phyloP scores from a whole-genome alignment of 129 eudicot species.

The Apium graveolens region DNA sequence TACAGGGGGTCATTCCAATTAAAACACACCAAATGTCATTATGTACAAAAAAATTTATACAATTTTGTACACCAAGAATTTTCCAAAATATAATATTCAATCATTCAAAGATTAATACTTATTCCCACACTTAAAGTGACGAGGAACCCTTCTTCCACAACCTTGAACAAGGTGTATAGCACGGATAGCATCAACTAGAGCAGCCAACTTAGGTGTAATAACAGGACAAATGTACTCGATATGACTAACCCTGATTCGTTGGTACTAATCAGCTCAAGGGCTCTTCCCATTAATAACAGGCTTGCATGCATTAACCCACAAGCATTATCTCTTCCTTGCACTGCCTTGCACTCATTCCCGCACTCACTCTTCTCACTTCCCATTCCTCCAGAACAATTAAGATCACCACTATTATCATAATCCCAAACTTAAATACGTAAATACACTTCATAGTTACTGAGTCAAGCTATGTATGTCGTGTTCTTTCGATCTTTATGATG shows the following conservation, averaged over 20 bases:
- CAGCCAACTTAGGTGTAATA: conserved; percentile 33
- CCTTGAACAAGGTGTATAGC: conserved; percentile 29
- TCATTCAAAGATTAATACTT: too few species aligned
- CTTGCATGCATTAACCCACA: conserved; percentile 33
- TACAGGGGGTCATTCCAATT: too few species aligned
- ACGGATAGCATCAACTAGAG: conserved; percentile 23
- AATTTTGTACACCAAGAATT: too few species aligned
- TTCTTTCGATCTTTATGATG: too few species aligned
- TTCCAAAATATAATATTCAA: too few species aligned
- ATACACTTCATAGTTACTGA: too few species aligned
- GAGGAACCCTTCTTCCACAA: conserved; percentile 20
- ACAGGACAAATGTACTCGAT: conserved; percentile 40
- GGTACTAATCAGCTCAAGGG: conserved; percentile 32
- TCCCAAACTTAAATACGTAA: background rate
- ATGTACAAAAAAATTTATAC: too few species aligned
- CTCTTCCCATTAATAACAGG: conserved; percentile 22
- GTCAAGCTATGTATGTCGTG: too few species aligned
- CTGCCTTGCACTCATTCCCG: conserved; percentile 3
- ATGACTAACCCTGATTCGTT: conserved; percentile 32
- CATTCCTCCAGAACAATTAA: conserved; percentile 15
- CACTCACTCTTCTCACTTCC: conserved; percentile 10
- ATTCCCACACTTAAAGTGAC: too few species aligned
- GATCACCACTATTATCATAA: conserved; percentile 1
- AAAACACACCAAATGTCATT: too few species aligned
- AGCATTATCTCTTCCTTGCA: conserved; percentile 20